Conservation (phyloP, 2,329 filamentous ascomycete species). For the Intubia oerlemansii region DNA sequence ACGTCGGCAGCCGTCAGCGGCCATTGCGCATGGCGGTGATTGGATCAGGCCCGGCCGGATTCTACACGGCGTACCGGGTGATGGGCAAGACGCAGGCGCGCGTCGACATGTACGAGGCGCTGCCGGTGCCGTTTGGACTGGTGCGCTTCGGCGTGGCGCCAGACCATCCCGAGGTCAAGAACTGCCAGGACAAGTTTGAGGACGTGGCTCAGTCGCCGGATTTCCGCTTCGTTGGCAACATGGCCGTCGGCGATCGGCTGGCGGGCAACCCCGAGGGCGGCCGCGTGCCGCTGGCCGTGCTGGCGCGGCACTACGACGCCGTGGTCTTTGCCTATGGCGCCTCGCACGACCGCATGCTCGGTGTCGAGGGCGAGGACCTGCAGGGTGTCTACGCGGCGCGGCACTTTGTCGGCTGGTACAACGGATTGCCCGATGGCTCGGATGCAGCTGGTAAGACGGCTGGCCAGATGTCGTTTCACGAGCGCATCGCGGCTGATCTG, state of each 20-base stretch:
- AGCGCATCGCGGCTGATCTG: conserved; percentile 39
- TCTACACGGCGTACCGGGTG: conserved; percentile 78
- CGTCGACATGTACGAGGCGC: conserved; percentile 89
- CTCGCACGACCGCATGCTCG: conserved; percentile 57
- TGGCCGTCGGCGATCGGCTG: conserved; percentile 39
- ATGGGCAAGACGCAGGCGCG: conserved; percentile 53
- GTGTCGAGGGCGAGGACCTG: conserved; percentile 60
- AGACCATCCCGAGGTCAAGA: conserved; percentile 98
- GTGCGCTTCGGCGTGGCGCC: conserved; percentile 93
- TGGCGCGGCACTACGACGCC: conserved; percentile 75
- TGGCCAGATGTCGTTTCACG: background rate
- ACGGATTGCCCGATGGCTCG: conserved; percentile 70
- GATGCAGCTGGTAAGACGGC: background rate
- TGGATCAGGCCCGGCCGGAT: conserved; percentile 86
- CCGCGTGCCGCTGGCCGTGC: conserved; percentile 39
- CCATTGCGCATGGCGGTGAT: conserved; percentile 63
- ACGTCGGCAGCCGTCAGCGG: background rate
- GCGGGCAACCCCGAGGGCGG: conserved; percentile 18
- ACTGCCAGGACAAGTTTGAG: conserved; percentile 84
- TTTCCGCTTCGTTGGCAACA: conserved; percentile 84
- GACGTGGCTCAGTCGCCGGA: conserved; percentile 64
- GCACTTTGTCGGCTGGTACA: conserved; percentile 96
- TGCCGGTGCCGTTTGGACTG: conserved; percentile 82
- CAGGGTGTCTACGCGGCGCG: conserved; percentile 69
- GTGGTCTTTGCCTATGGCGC: conserved; percentile 88